These are phyloP conservation scores for Marasmius fiardii DNA, from an alignment of 1,284 basidiomycete species.

Conservation along the genomic window DNA sequence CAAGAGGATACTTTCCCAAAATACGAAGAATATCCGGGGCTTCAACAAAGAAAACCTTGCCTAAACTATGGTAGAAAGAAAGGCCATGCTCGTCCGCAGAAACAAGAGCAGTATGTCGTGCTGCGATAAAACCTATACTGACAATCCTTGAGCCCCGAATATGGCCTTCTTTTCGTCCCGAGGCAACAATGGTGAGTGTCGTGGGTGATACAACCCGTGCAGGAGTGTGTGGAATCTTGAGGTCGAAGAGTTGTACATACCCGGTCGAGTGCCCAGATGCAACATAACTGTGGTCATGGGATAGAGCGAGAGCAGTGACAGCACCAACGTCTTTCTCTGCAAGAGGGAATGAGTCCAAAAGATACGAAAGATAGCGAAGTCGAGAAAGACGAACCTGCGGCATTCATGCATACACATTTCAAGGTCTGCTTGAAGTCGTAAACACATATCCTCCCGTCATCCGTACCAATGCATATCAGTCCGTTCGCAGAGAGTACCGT, in stretches of 20 bases:
- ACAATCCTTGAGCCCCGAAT: constrained; percentile 83
- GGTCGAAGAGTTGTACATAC: constrained; percentile 84
- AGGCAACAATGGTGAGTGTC: constrained; percentile 58
- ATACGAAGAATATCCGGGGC: constrained; percentile 94
- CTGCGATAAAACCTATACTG: constrained; percentile 88
- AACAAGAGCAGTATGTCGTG: constrained; percentile 91
- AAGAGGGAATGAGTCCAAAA: constrained; percentile 12
- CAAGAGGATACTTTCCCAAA: constrained; percentile 84
- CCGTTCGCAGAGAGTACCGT: constrained; percentile 86
- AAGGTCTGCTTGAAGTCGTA: constrained; percentile 91
- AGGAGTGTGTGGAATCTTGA: constrained; percentile 66
- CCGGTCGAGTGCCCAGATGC: constrained; percentile 88
- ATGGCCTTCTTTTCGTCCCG: constrained; percentile 93
- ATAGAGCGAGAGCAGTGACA: constrained; percentile 90
- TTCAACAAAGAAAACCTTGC: constrained; percentile 93
- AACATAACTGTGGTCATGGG: constrained; percentile 91
- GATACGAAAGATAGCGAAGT: background rate
- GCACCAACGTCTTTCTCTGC: constrained; percentile 65
- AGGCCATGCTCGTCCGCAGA: constrained; percentile 90
- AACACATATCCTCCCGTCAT: constrained; percentile 74
- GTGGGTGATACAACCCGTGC: constrained; percentile 75
- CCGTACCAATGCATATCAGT: constrained; percentile 87
- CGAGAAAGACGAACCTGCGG: constrained; percentile 52
- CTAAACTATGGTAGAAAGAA: constrained; percentile 94
- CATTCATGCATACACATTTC: constrained; percentile 74